These are phyloP conservation scores for Gossypioides kirkii DNA, from an alignment of 345 rosid genomes.

Conservation along the genomic window DNA sequence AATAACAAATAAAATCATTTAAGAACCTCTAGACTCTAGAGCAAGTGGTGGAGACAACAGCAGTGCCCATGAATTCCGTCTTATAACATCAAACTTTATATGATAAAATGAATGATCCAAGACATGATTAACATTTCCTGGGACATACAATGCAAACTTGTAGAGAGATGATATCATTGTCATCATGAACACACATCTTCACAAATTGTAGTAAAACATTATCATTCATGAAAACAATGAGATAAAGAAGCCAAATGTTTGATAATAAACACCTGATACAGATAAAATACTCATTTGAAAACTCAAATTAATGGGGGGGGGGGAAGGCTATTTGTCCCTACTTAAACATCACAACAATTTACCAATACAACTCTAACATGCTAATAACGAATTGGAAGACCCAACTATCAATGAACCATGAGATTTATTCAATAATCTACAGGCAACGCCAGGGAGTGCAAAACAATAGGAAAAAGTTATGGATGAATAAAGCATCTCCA, in stretches of 20 bases:
- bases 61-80: neutral
- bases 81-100: neutral
- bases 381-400: neutral
- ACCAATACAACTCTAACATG: neutral
- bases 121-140: neutral
- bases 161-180: neutral
- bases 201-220: neutral
- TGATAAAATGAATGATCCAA: neutral
- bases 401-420: neutral
- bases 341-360: neutral
- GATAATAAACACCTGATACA: neutral
- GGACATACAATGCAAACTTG: neutral
- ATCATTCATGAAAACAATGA: neutral
- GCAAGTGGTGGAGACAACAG: neutral
- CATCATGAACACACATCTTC: neutral
- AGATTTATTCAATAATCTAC: neutral
- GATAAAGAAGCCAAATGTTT: neutral
- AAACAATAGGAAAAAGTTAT: neutral
- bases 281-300: neutral
- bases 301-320: neutral
- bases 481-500: neutral
- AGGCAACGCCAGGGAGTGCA: neutral
- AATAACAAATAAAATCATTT: neutral
- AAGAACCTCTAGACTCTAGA: slow-evolving; percentile 3
- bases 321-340: neutral